A percentile compares a stretch with the other conserved stretches of the same genome.
Conservation (phyloP, 2,329 filamentous ascomycete species). For the Phaeosphaeriaceae sp. region DNA sequence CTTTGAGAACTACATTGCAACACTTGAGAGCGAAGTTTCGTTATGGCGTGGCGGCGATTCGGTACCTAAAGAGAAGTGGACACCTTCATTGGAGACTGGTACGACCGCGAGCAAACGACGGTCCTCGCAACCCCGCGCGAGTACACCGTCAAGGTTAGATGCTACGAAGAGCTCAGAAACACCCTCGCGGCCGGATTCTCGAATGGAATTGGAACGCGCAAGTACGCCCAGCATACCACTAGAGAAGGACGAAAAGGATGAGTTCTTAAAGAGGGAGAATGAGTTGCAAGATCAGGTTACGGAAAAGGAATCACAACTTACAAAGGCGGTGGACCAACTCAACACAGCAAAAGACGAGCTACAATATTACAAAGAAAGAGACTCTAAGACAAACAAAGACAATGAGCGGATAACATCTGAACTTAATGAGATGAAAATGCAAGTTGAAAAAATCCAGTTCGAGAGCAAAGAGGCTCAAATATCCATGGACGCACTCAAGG, state of each 20-base stretch:
- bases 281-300: slow-evolving; percentile 96
- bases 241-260: slow-evolving; percentile 96
- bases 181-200: slow-evolving; percentile 64
- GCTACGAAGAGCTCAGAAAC: slow-evolving; percentile 53
- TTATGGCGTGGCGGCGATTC: slow-evolving; percentile 86
- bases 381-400: slow-evolving; percentile 81
- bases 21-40: slow-evolving; percentile 82
- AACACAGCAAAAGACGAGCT: slow-evolving; percentile 88
- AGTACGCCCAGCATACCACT: slow-evolving; percentile 86
- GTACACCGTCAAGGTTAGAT: slow-evolving; percentile 64
- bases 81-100: slow-evolving; percentile 66
- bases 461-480: slow-evolving; percentile 97
- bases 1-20: slow-evolving; percentile 85
- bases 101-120: slow-evolving; percentile 56
- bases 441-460: slow-evolving; percentile 91
- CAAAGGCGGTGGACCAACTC: slow-evolving; percentile 78
- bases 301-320: slow-evolving; percentile 85
- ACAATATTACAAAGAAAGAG: slow-evolving; percentile 81
- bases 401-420: slow-evolving; percentile 87
- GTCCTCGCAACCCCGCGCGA: slow-evolving; percentile 60
- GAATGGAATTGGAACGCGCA: slow-evolving; percentile 75
- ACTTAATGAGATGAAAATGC: slow-evolving; percentile 94
- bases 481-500: slow-evolving; percentile 96
- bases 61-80: slow-evolving; percentile 91
- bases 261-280: slow-evolving; percentile 93